Base-by-base conservation (phyloP, 306 rosid species). In the Hippophae rhamnoides region DNA sequence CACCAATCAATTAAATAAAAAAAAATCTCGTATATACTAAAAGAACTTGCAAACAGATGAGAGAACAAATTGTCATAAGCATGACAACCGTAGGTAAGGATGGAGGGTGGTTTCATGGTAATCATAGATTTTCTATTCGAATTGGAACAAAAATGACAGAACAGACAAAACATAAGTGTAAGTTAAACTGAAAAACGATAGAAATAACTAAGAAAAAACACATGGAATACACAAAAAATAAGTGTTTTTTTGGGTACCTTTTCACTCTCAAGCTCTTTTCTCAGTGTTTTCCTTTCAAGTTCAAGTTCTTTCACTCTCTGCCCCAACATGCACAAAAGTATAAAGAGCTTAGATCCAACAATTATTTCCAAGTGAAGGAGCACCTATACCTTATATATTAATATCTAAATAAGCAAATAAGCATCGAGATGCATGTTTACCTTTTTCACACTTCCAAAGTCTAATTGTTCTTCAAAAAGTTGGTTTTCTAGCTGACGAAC, bases 291-390 rank as follows among this genome's bases (percentile, higher is more conserved):
- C 13, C 77, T 57, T 67, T 82, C 95, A 62, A 71, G 79, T 61
- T 87, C 92, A 74, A 83, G 96, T 66, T 80, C 82, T 72, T 90
- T 86, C 58, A 83, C 64, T 70, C 76, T 87, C 98, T 90, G 95
- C 55, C 38, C 83, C 78, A 77, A 60, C 46, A 62, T 38, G 47
- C 67, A 64, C 41, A 74, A 43, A 5, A 52, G 18, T 54, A 64
- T 40, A 78, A 65, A 41, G 58, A 58, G 69, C 62, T 58, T 61
- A 58, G 59, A 31, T 31, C 3, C 4, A 31, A 31, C 38, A 31
- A 31, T 31, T 31, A 31, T 31, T 31, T 31, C 38, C 38, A 31
- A 4, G 38, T 0, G 38, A 1, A 31, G 69, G 41, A 49, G 67
- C 47, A 62, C 38, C 23, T 18, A 31, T 2, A 31, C 38, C 38